Evolutionary conservation across 305 asterid species (phyloP).

Genomic region (Rubia tinctorum): DNA sequence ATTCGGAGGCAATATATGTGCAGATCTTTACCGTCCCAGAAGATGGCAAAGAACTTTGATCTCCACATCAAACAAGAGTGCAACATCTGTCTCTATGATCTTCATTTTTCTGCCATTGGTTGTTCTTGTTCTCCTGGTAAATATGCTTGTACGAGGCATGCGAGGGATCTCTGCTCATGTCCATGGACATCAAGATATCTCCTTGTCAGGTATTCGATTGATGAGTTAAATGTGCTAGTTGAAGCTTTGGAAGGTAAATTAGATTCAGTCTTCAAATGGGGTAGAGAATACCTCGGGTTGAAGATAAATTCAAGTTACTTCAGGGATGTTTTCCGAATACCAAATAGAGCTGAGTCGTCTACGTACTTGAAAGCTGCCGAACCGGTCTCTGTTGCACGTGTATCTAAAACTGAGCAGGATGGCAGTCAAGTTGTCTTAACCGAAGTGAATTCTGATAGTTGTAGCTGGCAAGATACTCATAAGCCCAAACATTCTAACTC

Average conservation of each 20-base stretch:
- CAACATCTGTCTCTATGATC: conserved; percentile 54
- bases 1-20: conserved; percentile 49
- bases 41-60: conserved; percentile 37
- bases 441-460: neutral
- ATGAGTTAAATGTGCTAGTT: conserved; percentile 51
- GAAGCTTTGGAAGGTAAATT: conserved; percentile 62
- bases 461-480: neutral
- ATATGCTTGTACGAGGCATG: conserved; percentile 57
- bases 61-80: conserved; percentile 52
- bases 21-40: conserved; percentile 27
- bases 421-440: neutral
- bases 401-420: neutral
- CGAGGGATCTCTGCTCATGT: conserved; percentile 61
- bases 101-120: conserved; percentile 59
- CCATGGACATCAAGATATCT: conserved; percentile 44
- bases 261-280: conserved; percentile 39
- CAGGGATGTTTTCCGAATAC: conserved; percentile 5
- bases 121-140: conserved; percentile 66
- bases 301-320: conserved; percentile 14
- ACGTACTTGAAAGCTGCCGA: conserved; percentile 8
- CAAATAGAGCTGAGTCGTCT: neutral
- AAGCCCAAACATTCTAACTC: neutral
- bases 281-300: conserved; percentile 32
- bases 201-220: conserved; percentile 36
- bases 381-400: neutral